Evolutionary conservation across 2,329 filamentous ascomycete genomes (phyloP).

Genomic region (Ophiostoma pallidulum): DNA sequence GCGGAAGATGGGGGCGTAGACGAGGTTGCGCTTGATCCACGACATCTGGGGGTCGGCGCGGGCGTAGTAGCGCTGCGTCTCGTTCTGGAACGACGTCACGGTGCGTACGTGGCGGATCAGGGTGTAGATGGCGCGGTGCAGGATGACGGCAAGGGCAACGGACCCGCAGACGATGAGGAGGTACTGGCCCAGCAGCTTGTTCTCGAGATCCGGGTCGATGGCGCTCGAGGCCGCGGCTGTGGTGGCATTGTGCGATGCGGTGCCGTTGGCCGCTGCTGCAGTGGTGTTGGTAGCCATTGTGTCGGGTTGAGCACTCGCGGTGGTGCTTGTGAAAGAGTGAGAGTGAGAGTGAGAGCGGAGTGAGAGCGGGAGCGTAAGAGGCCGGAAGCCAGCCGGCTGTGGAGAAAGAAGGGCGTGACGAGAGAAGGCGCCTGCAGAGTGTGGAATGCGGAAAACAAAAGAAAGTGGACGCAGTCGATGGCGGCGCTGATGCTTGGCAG

Average conservation of each 20-base stretch:
- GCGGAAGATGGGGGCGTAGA: constrained; percentile 61
- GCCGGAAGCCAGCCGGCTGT: constrained; percentile 13
- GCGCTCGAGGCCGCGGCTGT: constrained; percentile 8
- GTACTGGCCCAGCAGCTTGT: constrained; percentile 50
- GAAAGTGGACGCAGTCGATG: background rate
- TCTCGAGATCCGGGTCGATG: constrained; percentile 31
- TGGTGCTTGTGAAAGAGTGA: no score
- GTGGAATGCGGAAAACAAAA: background rate
- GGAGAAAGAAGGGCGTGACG: background rate
- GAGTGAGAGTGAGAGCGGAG: background rate
- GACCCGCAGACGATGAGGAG: constrained; percentile 55
- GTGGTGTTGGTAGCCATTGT: constrained; percentile 8
- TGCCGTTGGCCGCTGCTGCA: constrained; percentile 15
- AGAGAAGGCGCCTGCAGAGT: background rate
- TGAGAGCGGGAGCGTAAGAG: background rate
- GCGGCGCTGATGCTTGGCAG: background rate
- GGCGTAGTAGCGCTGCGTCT: constrained; percentile 71
- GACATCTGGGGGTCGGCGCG: constrained; percentile 42
- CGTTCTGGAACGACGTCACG: constrained; percentile 67
- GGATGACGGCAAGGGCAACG: constrained; percentile 51
- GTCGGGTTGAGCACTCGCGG: no score
- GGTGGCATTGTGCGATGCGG: constrained; percentile 6
- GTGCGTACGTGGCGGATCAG: constrained; percentile 61
- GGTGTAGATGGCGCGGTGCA: constrained; percentile 56
- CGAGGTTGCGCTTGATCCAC: constrained; percentile 57